Evolutionary conservation across 2,329 filamentous ascomycete genomes (phyloP), one percentile per base, ranked within the genome.

Genomic region (Celoporthe dispersa): DNA sequence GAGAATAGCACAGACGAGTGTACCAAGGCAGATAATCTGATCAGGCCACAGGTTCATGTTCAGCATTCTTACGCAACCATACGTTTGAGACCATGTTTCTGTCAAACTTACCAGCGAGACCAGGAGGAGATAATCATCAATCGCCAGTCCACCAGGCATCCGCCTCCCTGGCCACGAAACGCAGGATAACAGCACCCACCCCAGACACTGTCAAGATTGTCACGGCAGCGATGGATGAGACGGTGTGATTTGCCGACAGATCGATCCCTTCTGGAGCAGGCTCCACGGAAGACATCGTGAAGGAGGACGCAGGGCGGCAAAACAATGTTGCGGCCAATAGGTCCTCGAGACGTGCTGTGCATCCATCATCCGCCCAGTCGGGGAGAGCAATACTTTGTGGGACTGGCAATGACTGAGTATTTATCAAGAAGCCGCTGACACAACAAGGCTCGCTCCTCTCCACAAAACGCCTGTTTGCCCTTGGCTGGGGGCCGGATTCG

Each of bases 61-160:
- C 4, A 28, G n/a, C 12, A 31, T 35, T 35, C 35, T 35, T 28
- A 53, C 25, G 7, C 9, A 53, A 25, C 3, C 22, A 53, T 12
- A n/a, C n/a, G n/a, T n/a, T n/a, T n/a, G n/a, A n/a, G n/a, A n/a
- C n/a, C n/a, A n/a, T n/a, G n/a, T n/a, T 25, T 25, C 9, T 19
- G 11, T 8, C 5, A 14, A 25, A 33, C 28, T 22, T 37, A 48
- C 33, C 41, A 64, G 31, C 11, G 44, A 48, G 33, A 25, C 22
- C 25, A 65, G n/a, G 16, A 65, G 31, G 9, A 65, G 12, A 55
- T 64, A 65, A 33, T 65, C 63, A n/a, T 65, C 63, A 2, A 19
- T 22, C n/a, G 44, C 48, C 8, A 65, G 25, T 33, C 41, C 63
- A 61, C 59, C 35, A 8, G 59, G 35, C 31, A 39, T 39, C 59